Percentiles rank a stretch among this genome's conserved stretches.
phyloP scores from a whole-genome alignment of 1,284 basidiomycete species.

The Cryptococcus maquisensis region DNA sequence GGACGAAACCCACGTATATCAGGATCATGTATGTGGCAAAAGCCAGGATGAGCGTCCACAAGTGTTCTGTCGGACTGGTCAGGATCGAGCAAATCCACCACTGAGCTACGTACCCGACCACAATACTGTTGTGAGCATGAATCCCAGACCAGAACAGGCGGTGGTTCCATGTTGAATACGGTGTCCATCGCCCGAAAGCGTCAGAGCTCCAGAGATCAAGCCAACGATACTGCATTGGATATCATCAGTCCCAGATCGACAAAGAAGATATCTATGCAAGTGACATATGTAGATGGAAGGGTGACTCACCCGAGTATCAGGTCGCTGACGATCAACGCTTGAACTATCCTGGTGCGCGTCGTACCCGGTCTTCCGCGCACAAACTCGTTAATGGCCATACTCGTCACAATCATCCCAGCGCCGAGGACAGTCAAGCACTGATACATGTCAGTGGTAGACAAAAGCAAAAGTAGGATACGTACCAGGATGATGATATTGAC shows the following conservation, averaged over 20 bases:
- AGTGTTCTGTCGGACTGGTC: slow-evolving; percentile 33
- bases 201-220: slow-evolving; percentile 29
- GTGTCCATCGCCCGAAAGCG: slow-evolving; percentile 18
- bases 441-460: background rate
- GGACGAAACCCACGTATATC: slow-evolving; percentile 29
- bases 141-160: slow-evolving; percentile 43
- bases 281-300: too few species aligned
- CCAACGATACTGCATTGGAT: slow-evolving; percentile 23
- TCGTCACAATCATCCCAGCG: slow-evolving; percentile 29
- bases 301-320: slow-evolving; percentile 40
- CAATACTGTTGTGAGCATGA: slow-evolving; percentile 36
- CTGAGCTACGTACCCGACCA: slow-evolving; percentile 32
- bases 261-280: too few species aligned
- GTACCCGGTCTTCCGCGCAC: slow-evolving; percentile 36
- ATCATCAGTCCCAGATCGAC: background rate
- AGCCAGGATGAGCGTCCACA: slow-evolving; percentile 47
- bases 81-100: background rate
- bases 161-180: slow-evolving; percentile 23
- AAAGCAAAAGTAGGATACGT: background rate
- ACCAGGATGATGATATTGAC: slow-evolving; percentile 44
- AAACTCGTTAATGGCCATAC: slow-evolving; percentile 36
- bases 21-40: slow-evolving; percentile 49
- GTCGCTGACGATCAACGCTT: slow-evolving; percentile 45
- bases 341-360: slow-evolving; percentile 44
- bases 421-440: slow-evolving; percentile 37